phyloP scores from a whole-genome alignment of 176 grass and related monocot genomes.

The Rhipidocladum racemiflorum region DNA sequence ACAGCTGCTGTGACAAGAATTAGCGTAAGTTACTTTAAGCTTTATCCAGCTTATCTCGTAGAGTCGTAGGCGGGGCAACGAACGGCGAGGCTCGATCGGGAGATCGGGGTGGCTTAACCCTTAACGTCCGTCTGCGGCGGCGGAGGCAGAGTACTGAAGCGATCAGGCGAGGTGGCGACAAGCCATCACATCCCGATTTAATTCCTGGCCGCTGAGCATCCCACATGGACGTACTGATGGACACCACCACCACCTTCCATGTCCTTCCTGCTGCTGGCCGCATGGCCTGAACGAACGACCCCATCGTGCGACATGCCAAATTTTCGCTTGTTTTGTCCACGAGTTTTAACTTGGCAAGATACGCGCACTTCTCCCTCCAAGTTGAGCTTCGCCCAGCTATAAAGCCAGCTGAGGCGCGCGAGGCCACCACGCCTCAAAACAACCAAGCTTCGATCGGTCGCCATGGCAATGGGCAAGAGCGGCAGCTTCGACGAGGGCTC shows the following conservation, averaged over 20 bases:
- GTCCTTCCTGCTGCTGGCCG: background rate
- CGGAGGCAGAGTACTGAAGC: background rate
- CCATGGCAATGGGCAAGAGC: constrained; percentile 1
- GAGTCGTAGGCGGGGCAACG: no score
- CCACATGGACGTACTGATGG: constrained; percentile 24
- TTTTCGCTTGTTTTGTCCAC: background rate
- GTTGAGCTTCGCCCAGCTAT: constrained; percentile 2
- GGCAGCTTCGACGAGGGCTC: constrained; percentile 18
- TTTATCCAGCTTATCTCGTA: background rate
- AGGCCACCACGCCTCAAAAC: background rate
- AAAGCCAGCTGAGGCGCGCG: background rate
- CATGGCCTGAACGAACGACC: background rate
- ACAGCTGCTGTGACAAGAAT: background rate
- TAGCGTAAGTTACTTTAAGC: background rate
- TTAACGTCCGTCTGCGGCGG: background rate
- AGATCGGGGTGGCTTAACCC: background rate
- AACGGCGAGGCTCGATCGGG: no score
- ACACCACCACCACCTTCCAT: background rate
- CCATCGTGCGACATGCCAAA: no score
- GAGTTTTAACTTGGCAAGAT: background rate
- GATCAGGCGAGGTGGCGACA: background rate
- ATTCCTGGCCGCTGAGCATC: background rate
- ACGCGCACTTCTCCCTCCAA: background rate
- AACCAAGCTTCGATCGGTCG: background rate
- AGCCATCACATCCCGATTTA: background rate